Conservation (phyloP, 2,329 filamentous ascomycete species). For the Fusarium sp. region DNA sequence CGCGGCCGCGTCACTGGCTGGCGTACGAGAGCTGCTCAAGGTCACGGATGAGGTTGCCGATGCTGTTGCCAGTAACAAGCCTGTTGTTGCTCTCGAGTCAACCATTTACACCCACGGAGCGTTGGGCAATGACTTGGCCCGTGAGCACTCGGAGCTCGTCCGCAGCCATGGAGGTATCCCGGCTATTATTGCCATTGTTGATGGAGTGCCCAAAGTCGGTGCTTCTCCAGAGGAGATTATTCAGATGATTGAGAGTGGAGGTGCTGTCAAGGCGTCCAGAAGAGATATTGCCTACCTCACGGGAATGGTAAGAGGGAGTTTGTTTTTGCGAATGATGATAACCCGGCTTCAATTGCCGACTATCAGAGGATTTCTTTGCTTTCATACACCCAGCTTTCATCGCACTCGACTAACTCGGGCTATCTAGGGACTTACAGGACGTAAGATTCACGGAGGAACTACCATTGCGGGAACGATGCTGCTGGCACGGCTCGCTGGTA, state of each 20-base stretch:
- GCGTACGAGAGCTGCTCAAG: conserved; percentile 64
- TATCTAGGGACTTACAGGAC: conserved; percentile 52
- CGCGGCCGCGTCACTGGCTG: conserved; percentile 32
- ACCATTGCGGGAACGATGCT: conserved; percentile 95
- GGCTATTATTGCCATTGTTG: conserved; percentile 89
- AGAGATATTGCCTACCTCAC: conserved; percentile 86
- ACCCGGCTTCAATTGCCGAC: background rate
- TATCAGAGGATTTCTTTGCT: background rate
- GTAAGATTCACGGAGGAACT: conserved; percentile 85
- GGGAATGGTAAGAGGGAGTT: conserved; percentile 70
- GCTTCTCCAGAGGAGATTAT: conserved; percentile 78
- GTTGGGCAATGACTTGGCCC: conserved; percentile 75
- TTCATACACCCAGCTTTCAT: background rate
- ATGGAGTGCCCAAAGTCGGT: conserved; percentile 86
- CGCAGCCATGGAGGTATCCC: conserved; percentile 85
- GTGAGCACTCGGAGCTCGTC: conserved; percentile 88
- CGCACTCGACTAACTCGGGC: conserved; percentile 17
- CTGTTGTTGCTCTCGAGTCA: conserved; percentile 92
- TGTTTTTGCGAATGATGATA: background rate
- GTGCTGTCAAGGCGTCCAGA: conserved; percentile 85
- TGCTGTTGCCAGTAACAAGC: conserved; percentile 78
- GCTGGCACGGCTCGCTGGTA: conserved; percentile 85
- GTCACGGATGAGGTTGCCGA: conserved; percentile 86
- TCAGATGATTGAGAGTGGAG: conserved; percentile 74
- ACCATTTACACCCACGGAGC: conserved; percentile 98